Evolutionary conservation across 306 rosid species (phyloP).

Genomic region (Hippophae tibetana): DNA sequence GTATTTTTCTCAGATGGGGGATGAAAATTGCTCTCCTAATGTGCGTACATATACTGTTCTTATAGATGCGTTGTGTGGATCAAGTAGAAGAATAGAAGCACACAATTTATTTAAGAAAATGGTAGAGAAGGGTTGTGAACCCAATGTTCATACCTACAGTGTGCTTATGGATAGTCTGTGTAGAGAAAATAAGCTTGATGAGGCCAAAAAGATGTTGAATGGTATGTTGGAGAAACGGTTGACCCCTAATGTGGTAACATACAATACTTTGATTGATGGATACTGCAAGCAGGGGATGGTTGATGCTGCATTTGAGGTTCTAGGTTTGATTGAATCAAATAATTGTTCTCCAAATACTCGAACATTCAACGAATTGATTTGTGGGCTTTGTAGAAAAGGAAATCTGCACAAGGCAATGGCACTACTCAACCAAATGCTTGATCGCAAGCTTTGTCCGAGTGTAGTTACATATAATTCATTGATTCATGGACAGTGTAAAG

Average conservation of each 20-base stretch:
- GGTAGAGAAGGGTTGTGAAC: constrained; percentile 49
- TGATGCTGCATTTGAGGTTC: constrained; percentile 45
- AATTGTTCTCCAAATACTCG: constrained; percentile 50
- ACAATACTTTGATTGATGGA: constrained; percentile 67
- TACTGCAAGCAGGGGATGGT: constrained; percentile 53
- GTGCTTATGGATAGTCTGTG: constrained; percentile 53
- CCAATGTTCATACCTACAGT: constrained; percentile 62
- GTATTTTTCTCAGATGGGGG: constrained; percentile 52
- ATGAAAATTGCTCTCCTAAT: constrained; percentile 47
- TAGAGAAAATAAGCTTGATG: constrained; percentile 40
- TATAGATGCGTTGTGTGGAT: constrained; percentile 36
- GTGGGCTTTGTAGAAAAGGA: constrained; percentile 51
- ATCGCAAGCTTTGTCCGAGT: constrained; percentile 44
- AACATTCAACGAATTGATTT: constrained; percentile 63
- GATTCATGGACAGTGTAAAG: constrained; percentile 63
- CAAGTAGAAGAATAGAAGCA: constrained; percentile 50
- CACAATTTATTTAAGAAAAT: constrained; percentile 41
- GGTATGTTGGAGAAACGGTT: constrained; percentile 55
- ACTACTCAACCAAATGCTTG: constrained; percentile 49
- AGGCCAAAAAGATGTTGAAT: constrained; percentile 38
- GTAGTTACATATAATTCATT: constrained; percentile 56
- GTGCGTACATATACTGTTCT: constrained; percentile 52
- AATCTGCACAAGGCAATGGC: constrained; percentile 76
- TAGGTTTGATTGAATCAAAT: constrained; percentile 52
- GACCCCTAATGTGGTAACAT: constrained; percentile 45